Evolutionary conservation across 192 early-diverging fungal species (phyloP), one percentile per base, ranked within the genome.

Genomic region (Cetraspora pellucida): DNA sequence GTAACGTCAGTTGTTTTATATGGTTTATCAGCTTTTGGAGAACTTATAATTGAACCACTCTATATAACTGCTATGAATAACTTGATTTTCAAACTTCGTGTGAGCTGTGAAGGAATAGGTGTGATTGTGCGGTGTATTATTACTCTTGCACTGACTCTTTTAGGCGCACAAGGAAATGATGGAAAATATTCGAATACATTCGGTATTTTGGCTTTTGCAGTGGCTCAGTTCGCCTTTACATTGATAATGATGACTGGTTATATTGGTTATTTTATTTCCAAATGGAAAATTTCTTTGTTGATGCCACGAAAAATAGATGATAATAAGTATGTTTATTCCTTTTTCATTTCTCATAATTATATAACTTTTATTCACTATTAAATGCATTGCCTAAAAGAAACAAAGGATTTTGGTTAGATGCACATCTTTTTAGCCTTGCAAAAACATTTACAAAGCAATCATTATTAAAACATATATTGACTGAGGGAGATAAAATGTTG

Each of bases 401-500:
- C 17, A 83, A 77, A 57, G 58, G 52, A 60, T 84, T 81, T 73
- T 93, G 86, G 77, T 88, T 95, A 59, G 91, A 93, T 78, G 77
- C 71, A 11, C 66, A 83, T 16, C 80, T 92, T 28, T 78, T 90
- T n/a, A 80, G 86, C n/a, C 74, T 99, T 45, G 89, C 93, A 3
- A 81, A 85, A 44, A 90, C 90, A 4, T 92, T 98, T 79, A 91
- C 92, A 1, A 89, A 89, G 3, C 96, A 98, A 81, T 94, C 95
- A 0, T 66, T 95, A 17, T 83, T 98, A n/a, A 99, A 99, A 79
- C 94, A 98, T 78, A 61, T 97, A 13, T 79, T 99, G 37, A 98
- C 97, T 5, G 95, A 96, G 82, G 97, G 96, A n/a, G 97, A 99
- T 81, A 95, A 95, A 78, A 92, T 99, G 85, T 76, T 95, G n/a